phyloP scores from a whole-genome alignment of 352 stramenopile species.

The Blastocystis hominis region DNA sequence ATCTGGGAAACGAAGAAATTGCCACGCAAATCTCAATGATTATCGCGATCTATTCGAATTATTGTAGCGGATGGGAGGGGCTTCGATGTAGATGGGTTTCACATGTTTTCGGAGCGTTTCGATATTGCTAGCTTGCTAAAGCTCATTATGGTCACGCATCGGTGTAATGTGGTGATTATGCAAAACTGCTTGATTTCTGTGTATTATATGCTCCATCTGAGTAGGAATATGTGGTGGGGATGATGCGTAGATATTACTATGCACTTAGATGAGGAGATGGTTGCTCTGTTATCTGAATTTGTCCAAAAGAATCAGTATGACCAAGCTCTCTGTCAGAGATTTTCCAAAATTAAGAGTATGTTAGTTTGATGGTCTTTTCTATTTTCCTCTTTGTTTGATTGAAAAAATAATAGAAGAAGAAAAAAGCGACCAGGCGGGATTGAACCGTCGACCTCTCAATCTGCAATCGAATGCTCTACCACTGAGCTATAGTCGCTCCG shows the following conservation, averaged over 20 bases:
- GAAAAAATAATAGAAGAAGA: not conserved
- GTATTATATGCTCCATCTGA: constrained; percentile 33
- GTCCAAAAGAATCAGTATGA: not conserved
- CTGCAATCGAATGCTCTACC: constrained; percentile 58
- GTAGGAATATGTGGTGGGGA: not conserved
- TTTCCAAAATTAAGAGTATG: not conserved
- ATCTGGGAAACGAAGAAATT: not conserved
- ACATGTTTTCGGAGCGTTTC: not conserved
- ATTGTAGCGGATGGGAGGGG: not conserved
- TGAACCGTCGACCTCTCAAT: constrained; percentile 58
- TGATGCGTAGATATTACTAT: not conserved
- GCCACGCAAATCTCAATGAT: constrained; percentile 10
- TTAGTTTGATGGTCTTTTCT: not conserved
- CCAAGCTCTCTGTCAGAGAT: not conserved
- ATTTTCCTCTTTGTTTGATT: not conserved
- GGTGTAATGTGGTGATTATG: constrained; percentile 23
- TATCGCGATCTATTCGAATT: constrained; percentile 31
- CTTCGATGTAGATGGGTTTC: constrained; percentile 18
- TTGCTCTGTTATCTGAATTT: not conserved
- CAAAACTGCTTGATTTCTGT: constrained; percentile 42
- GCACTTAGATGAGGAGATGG: not conserved
- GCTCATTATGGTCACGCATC: not conserved
- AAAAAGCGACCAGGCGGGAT: constrained; percentile 53
- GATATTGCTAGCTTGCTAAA: not conserved
- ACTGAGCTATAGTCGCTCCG: constrained; percentile 50